Evolutionary conservation across 257 asterid species (phyloP), one percentile per base, ranked within the genome.

Genomic region (Verbena officinalis): DNA sequence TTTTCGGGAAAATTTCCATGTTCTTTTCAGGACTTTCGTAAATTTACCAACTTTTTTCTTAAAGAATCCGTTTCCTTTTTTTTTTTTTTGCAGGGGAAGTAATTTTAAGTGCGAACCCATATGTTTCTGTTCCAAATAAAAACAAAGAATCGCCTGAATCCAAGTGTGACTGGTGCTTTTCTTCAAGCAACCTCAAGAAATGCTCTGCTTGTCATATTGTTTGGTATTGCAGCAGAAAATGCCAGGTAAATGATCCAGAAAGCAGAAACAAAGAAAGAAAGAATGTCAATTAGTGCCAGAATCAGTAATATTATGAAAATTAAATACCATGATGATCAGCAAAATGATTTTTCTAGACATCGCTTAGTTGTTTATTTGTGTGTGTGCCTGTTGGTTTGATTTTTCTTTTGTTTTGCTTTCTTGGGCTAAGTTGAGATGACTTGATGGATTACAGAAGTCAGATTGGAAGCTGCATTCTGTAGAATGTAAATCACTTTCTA

Each of bases 171-270:
- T 83, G 90, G 82, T 94, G 99, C 73, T 88, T 94, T 64, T 62
- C 81, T 40, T 74, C 89, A 23, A 61, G 44, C 52, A 78, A 75
- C 76, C 77, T 94, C 75, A 88, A 83, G 89, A 88, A 78, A 76
- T 94, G 99, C 79, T 90, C 99, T 12, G 86, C 85, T 73, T 94
- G 99, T 38, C 94, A 80, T 57, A 80, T 88, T 60, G 95, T 83
- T 65, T 86, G 70, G 76, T 94, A 94, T 74, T 94, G 99, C 60
- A 77, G 90, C 77, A 76, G 80, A 67, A 54, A 68, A 13, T 94
- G 99, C 73, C 99, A 93, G 97, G 97, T 91, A 74, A 65, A n/a
- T n/a, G n/a, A n/a, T n/a, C n/a, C n/a, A n/a, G n/a, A n/a, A n/a
- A n/a, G n/a, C n/a, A n/a, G n/a, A 38, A 15, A 8, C 33, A 4